A percentile compares a stretch with the other conserved stretches of the same genome.
Evolutionary conservation across 192 early-diverging fungal species (phyloP).

Genomic region (Funneliformis mosseae): DNA sequence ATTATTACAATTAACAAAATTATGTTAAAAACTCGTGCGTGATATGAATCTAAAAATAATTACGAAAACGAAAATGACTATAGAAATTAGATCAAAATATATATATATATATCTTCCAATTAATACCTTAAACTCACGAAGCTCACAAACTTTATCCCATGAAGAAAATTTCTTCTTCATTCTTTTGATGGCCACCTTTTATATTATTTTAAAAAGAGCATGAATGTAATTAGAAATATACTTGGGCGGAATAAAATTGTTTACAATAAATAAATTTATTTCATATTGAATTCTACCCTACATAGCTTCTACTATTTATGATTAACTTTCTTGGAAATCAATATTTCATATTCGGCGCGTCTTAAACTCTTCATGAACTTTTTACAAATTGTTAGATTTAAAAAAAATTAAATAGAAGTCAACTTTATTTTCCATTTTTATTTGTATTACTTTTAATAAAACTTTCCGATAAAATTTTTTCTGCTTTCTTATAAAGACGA

Average conservation of each 20-base stretch:
- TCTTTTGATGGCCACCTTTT: slow-evolving; percentile 84
- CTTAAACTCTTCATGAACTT: not conserved
- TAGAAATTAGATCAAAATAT: not conserved
- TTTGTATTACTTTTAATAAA: not conserved
- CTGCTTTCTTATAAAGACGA: too few species aligned
- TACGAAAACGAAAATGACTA: not conserved
- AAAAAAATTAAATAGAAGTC: not conserved
- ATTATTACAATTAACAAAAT: not conserved
- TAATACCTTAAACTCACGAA: slow-evolving; percentile 76
- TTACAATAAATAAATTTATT: not conserved
- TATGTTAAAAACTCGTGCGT: not conserved
- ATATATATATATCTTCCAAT: not conserved
- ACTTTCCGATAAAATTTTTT: too few species aligned
- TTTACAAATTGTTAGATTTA: not conserved
- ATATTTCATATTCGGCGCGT: not conserved
- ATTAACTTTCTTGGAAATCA: not conserved
- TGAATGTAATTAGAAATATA: not conserved
- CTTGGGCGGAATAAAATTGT: not conserved
- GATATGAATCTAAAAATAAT: not conserved
- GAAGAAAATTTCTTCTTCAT: slow-evolving; percentile 85
- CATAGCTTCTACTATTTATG: not conserved
- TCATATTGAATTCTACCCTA: not conserved
- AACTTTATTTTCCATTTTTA: not conserved
- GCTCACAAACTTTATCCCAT: slow-evolving; percentile 69
- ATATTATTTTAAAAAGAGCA: not conserved